Base-by-base conservation (phyloP, 1,139 yeast species). In the Oligophagozyma castellii region DNA sequence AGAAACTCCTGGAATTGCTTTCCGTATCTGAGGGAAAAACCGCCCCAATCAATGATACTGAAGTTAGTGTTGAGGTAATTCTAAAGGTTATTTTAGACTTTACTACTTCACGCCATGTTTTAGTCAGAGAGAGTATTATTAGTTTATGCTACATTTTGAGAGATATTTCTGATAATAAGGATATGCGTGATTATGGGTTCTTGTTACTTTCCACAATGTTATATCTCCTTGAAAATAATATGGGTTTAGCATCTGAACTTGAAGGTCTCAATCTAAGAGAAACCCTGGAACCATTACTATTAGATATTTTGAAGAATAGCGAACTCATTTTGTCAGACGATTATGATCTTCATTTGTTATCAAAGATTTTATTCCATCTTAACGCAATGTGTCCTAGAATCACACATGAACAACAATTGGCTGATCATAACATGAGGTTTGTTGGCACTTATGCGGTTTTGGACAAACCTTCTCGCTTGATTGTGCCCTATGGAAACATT, bases 1-100 rank as follows among this genome's bases (percentile, higher is more conserved):
- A 86, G 2, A 61, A 60, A 18, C 56, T 84, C 31, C 51, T 81
- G 22, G 58, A 67, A 2, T 53, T 63, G 23, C 50, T 73, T 19
- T 38, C 49, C 10, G 61, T 52, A 12, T 31, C 36, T 5, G 54
- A 46, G 12, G 34, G 22, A 2, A 21, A 36, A 3, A 34, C 46
- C 12, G 29, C 26, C 16, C 37, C 47, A 12, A 42, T 44, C 22
- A 45, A 39, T 11, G 47, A 44, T 12, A 40, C 42, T 5, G 40
- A 43, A 5, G 33, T 48, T 18, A 39, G 48, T 18, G 43, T 46
- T 27, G 63, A 58, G 22, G 58, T 60, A 27, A 51, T 65, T 2
- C 53, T 74, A 27, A 56, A 56, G 5, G 55, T 73, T 10, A 50
- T 71, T 26, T 31, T 53, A 24, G 58, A 53, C 26, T 46, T 52